phyloP scores from a whole-genome alignment of 163 green algal genomes.

The Coccomyxa subellipsoidea region DNA sequence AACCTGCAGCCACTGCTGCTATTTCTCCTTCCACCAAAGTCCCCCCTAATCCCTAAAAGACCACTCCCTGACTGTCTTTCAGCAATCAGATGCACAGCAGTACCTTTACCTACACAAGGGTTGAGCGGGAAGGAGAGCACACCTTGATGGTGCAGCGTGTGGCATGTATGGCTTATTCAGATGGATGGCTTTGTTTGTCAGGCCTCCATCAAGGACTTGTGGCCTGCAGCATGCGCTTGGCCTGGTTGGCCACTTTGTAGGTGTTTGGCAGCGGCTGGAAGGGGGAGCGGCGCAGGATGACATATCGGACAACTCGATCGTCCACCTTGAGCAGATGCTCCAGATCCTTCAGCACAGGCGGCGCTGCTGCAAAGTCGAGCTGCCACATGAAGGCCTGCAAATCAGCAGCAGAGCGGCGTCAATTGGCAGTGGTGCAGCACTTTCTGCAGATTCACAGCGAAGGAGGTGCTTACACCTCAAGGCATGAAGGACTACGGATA shows the following conservation, averaged over 20 bases:
- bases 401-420: neutral
- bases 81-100: neutral
- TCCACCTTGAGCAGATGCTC: slow-evolving; percentile 70
- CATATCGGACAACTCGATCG: slow-evolving; percentile 70
- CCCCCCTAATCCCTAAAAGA: too few species aligned
- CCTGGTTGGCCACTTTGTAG: slow-evolving; percentile 26
- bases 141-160: too few species aligned
- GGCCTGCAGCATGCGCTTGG: slow-evolving; percentile 3
- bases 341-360: slow-evolving; percentile 50
- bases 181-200: too few species aligned
- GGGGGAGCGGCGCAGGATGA: slow-evolving; percentile 53
- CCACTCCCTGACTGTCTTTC: too few species aligned
- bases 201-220: neutral
- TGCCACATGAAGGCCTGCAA: slow-evolving; percentile 79
- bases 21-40: neutral
- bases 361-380: slow-evolving; percentile 61
- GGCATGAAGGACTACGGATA: too few species aligned
- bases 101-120: neutral
- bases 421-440: neutral
- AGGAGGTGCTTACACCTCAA: neutral
- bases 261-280: slow-evolving; percentile 39
- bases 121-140: too few species aligned
- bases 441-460: neutral
- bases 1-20: neutral
- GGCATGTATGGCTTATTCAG: too few species aligned